These are phyloP conservation scores for Leccinum disarticulatum DNA, from an alignment of 768 basidiomycete species.

Conservation along the genomic window DNA sequence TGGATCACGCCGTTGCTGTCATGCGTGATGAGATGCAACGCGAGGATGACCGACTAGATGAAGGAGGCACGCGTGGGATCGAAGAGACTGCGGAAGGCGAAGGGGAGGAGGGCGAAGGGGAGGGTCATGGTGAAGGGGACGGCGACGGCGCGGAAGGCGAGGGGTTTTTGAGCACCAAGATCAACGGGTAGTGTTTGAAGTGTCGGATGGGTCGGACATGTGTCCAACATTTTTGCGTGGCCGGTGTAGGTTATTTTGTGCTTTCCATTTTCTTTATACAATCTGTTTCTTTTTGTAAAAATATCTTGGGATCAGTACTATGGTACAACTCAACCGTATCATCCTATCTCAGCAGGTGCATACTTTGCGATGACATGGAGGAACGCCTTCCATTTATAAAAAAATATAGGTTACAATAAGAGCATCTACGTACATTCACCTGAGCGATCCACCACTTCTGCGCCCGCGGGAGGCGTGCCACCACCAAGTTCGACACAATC, in stretches of 20 bases:
- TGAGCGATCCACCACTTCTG: background rate
- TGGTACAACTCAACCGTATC: background rate
- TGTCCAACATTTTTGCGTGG: background rate
- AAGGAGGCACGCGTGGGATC: conserved; percentile 13
- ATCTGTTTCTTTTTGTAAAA: background rate
- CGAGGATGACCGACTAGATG: conserved; percentile 48
- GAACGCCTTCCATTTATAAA: too few relatives aligned
- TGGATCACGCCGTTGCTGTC: conserved; percentile 80
- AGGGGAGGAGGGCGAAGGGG: conserved; percentile 26
- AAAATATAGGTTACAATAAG: background rate
- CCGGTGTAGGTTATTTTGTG: background rate
- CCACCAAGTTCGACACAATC: background rate
- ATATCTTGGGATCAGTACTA: background rate
- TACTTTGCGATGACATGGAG: background rate
- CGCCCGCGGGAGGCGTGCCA: background rate
- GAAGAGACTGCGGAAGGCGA: conserved; percentile 27
- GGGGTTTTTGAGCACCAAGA: conserved; percentile 29
- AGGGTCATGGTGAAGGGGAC: conserved; percentile 13
- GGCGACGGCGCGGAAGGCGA: conserved; percentile 33
- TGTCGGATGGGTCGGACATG: background rate
- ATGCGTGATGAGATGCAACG: conserved; percentile 77
- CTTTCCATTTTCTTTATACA: background rate
- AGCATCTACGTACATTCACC: background rate
- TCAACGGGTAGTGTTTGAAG: conserved; percentile 13
- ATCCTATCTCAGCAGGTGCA: background rate